phyloP scores from a whole-genome alignment of 2,329 filamentous ascomycete genomes.

The Hymenoscyphus repandus region DNA sequence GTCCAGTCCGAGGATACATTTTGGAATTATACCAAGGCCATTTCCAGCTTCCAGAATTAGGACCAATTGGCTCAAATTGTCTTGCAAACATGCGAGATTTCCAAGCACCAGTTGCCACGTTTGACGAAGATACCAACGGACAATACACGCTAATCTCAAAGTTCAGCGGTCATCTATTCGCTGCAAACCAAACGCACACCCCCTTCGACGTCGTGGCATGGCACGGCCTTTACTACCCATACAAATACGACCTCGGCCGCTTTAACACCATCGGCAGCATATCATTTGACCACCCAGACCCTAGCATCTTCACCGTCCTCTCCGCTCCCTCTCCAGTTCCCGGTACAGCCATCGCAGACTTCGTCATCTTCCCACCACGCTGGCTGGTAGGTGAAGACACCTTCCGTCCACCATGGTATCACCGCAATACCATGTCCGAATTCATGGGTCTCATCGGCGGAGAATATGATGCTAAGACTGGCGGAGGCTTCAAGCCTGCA shows the following conservation, averaged over 20 bases:
- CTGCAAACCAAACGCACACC: conserved; percentile 60
- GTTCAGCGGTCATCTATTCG: conserved; percentile 63
- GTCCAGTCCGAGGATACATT: conserved; percentile 66
- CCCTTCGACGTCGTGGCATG: conserved; percentile 77
- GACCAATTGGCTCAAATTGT: conserved; percentile 67
- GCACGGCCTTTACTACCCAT: conserved; percentile 55
- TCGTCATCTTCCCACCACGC: conserved; percentile 60
- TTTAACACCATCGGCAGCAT: conserved; percentile 72
- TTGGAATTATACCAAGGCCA: conserved; percentile 70
- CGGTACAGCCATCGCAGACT: conserved; percentile 56
- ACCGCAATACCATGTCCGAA: conserved; percentile 60
- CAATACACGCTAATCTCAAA: conserved; percentile 53
- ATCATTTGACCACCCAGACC: conserved; percentile 73
- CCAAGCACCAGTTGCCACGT: conserved; percentile 64
- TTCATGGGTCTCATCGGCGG: conserved; percentile 61
- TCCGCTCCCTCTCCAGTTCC: conserved; percentile 50
- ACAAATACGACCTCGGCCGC: conserved; percentile 74
- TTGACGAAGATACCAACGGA: conserved; percentile 50
- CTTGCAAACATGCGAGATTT: conserved; percentile 75
- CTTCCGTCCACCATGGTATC: conserved; percentile 58
- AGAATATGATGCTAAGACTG: conserved; percentile 53
- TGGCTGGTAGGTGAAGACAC: conserved; percentile 59
- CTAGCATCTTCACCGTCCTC: conserved; percentile 68
- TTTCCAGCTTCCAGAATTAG: conserved; percentile 66
- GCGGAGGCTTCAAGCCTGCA: conserved; percentile 53